Conservation (phyloP, 441 rosid species). For the Brassica balearica region DNA sequence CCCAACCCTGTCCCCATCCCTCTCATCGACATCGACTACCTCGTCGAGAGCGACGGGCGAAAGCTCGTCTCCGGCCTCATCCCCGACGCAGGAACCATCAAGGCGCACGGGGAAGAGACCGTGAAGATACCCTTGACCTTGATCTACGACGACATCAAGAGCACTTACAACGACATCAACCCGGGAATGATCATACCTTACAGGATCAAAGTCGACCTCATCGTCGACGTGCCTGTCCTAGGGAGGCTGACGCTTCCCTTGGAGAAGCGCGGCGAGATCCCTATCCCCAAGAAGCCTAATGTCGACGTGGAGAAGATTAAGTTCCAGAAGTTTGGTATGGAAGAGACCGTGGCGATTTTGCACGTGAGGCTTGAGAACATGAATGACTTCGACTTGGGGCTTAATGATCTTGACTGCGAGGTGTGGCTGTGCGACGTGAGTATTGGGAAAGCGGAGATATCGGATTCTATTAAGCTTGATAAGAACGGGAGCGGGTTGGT, state of each 20-base stretch:
- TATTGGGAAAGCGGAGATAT: constrained; percentile 78
- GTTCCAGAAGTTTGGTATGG: constrained; percentile 78
- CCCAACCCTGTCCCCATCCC: constrained; percentile 96
- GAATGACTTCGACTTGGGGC: constrained; percentile 93
- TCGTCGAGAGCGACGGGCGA: constrained; percentile 86
- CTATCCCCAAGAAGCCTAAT: constrained; percentile 91
- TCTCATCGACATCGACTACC: constrained; percentile 77
- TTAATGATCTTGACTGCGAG: constrained; percentile 84
- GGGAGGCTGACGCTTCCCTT: constrained; percentile 92
- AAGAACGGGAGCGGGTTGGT: constrained; percentile 67
- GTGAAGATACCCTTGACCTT: constrained; percentile 82
- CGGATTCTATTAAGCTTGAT: constrained; percentile 62
- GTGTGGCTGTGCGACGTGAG: constrained; percentile 76
- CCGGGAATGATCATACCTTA: constrained; percentile 88
- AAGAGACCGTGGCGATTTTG: constrained; percentile 84
- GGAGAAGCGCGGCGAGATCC: constrained; percentile 92
- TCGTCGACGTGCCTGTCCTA: constrained; percentile 83
- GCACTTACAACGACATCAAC: constrained; percentile 72
- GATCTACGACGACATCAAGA: constrained; percentile 84
- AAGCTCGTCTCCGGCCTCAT: constrained; percentile 87
- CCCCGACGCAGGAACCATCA: constrained; percentile 90
- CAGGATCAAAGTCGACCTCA: constrained; percentile 77
- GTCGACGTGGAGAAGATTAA: constrained; percentile 79
- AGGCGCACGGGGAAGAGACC: constrained; percentile 92
- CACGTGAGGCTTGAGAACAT: constrained; percentile 81